phyloP scores from a whole-genome alignment of 2,329 filamentous ascomycete species.

The Pseudogymnoascus sp. region DNA sequence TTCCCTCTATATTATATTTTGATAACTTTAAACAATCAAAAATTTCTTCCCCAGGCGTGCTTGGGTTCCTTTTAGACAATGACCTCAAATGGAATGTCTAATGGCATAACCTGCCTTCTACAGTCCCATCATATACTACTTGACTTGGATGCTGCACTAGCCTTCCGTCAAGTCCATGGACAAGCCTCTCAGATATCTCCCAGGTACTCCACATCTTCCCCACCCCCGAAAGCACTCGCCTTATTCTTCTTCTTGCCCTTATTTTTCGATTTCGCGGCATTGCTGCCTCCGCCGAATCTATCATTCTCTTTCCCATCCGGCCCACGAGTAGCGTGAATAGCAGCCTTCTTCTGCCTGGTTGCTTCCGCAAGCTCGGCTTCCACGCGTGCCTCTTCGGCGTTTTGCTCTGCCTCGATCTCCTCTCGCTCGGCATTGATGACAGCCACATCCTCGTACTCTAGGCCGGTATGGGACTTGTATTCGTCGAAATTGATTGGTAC shows the following conservation, averaged over 20 bases:
- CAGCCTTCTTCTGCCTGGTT: constrained; percentile 22
- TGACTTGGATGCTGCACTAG: constrained; percentile 13
- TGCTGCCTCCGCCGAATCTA: constrained; percentile 7
- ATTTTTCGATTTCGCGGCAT: constrained; percentile 13
- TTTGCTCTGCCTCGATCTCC: constrained; percentile 35
- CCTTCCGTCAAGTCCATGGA: constrained; percentile 10
- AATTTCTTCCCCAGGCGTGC: neutral
- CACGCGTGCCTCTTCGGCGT: constrained; percentile 38
- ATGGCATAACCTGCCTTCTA: neutral
- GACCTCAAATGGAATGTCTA: neutral
- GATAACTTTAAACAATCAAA: neutral
- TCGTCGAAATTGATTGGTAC: constrained; percentile 52
- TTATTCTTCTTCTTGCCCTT: constrained; percentile 18
- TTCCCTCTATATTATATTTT: neutral
- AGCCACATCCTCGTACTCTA: constrained; percentile 46
- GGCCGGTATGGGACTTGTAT: constrained; percentile 46
- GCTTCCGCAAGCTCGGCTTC: constrained; percentile 29
- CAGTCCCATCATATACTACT: neutral
- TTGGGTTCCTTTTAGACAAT: neutral
- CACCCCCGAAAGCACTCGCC: neutral
- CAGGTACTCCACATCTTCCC: constrained; percentile 10
- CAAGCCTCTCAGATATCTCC: constrained; percentile 1
- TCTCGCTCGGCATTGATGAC: constrained; percentile 46
- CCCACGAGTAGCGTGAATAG: constrained; percentile 15
- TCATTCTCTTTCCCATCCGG: constrained; percentile 2